phyloP scores from a whole-genome alignment of 331 rosid genomes.

The Rosa hybrid region DNA sequence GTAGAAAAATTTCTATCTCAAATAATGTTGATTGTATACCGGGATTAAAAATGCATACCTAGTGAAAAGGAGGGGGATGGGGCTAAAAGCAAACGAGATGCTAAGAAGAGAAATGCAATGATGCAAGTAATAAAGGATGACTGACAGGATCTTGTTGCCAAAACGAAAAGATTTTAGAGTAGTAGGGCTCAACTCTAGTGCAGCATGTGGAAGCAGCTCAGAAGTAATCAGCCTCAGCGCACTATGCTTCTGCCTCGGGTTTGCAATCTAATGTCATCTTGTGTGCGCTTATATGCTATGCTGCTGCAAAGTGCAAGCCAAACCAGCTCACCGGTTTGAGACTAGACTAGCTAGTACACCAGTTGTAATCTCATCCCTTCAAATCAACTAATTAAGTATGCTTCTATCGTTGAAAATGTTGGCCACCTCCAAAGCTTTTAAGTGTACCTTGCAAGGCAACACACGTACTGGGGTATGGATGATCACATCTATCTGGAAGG shows the following conservation, averaged over 20 bases:
- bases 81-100: background rate
- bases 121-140: background rate
- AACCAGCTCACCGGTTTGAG: background rate
- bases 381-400: background rate
- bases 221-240: background rate
- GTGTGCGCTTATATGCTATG: background rate
- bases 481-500: background rate
- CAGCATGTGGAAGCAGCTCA: slow-evolving; percentile 19
- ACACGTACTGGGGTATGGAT: background rate
- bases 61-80: background rate
- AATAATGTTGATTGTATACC: background rate
- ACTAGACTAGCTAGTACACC: background rate
- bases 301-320: slow-evolving; percentile 2
- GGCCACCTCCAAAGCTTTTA: background rate
- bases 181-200: slow-evolving; percentile 11
- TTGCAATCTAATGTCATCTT: slow-evolving; percentile 21
- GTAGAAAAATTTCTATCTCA: background rate
- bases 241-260: slow-evolving; percentile 18
- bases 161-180: slow-evolving; percentile 18
- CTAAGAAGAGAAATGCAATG: slow-evolving; percentile 1
- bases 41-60: background rate
- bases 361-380: slow-evolving; percentile 7
- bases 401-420: slow-evolving; percentile 6
- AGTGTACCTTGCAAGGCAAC: no score
- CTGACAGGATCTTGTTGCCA: slow-evolving; percentile 19